These are phyloP conservation scores for Dovyalis caffra DNA, from an alignment of 345 rosid species.

Conservation along the genomic window DNA sequence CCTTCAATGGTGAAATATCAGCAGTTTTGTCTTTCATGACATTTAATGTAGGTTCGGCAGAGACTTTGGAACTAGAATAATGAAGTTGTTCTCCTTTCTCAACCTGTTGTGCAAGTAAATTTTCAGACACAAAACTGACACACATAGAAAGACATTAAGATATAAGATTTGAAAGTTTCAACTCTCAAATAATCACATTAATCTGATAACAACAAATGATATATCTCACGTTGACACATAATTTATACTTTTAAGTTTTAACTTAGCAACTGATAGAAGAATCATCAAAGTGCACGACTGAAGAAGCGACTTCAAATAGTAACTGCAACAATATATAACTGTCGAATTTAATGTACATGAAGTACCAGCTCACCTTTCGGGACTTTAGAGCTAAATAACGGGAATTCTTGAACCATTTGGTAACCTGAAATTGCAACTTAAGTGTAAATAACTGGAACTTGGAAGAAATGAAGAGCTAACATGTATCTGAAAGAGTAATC, in stretches of 20 bases:
- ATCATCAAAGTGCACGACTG: not conserved
- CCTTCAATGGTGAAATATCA: conserved; percentile 25
- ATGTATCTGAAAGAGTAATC: not conserved
- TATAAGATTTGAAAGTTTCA: not conserved
- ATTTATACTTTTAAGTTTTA: not conserved
- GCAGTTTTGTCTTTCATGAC: conserved; percentile 23
- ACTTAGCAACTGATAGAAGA: not conserved
- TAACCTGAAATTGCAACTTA: conserved; percentile 58
- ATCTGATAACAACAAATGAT: not conserved
- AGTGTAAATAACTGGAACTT: conserved; percentile 13
- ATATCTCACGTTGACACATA: not conserved
- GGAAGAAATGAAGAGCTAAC: not conserved
- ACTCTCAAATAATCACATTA: not conserved
- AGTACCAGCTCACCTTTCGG: conserved; percentile 60
- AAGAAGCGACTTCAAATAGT: not conserved
- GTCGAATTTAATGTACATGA: not conserved
- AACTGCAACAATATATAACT: not conserved
- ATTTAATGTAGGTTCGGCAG: conserved; percentile 39
- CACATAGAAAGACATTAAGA: not conserved
- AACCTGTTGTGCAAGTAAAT: conserved; percentile 31
- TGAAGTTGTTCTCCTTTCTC: conserved; percentile 36
- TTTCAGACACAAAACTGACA: not conserved
- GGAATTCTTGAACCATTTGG: conserved; percentile 97
- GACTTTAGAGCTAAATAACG: conserved; percentile 75
- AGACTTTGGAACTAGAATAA: conserved; percentile 26